Base-by-base conservation (phyloP, 2,329 filamentous ascomycete species). In the Epichloe elymi region DNA sequence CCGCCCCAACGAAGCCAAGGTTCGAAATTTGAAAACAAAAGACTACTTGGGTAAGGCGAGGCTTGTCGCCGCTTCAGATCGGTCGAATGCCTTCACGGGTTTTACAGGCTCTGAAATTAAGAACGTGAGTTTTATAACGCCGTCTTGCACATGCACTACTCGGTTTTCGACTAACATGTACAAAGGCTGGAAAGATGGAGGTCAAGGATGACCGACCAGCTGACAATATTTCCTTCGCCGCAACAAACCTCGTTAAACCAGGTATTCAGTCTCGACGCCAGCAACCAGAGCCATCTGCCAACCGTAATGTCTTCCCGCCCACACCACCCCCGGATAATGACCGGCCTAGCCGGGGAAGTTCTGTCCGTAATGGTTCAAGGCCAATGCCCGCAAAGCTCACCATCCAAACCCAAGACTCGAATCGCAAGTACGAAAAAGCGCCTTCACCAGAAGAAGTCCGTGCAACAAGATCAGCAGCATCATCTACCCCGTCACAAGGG, bases 11-110 rank as follows among this genome's bases (percentile, higher is more conserved):
- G 90, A 95, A 62, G 90, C 93, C 56, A 98, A 98, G 69, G 93
- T 98, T 58, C 94, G 94, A 70, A 98, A 98, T 63, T 74, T 98
- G 61, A 95, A 96, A 74, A 88, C 89, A 20, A 97, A 97, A 66
- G 90, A 98, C 64, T 98, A 98, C 61, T 81, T 98, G 3, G 93
- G 93, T 54, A 96, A 96, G 68, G 89, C 93, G n/a, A 81, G 88
- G 54, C 74, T 98, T 36, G 87, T 98, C 8, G 93, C 93, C 23
- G 86, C 90, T 26, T 87, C 88, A 1, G 88, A 95, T 61, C 78
- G 84, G 51, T 72, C 78, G 56, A 91, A 90, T 67, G 85, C 82
- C 26, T 93, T 88, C 60, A 91, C 85, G 43, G 88, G 88, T 43
- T 91, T 90, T 65, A 75, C 85, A 55, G 88, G 85, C 43, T 81